Conservation (phyloP, 257 asterid species). For the Thymus quinquecostatus region DNA sequence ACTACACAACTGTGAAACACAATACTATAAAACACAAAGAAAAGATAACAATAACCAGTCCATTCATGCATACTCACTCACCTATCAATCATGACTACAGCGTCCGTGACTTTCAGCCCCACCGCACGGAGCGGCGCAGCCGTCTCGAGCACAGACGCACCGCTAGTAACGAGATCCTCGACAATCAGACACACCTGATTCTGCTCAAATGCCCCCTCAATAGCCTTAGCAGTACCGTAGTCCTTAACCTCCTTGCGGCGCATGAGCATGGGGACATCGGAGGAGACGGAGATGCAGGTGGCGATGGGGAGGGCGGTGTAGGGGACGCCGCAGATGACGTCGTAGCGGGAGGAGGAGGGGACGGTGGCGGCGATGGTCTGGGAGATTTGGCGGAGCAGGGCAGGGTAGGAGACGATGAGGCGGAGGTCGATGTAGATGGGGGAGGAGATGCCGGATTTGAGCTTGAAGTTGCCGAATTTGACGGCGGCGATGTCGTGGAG, state of each 20-base stretch:
- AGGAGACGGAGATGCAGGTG: slow-evolving; percentile 66
- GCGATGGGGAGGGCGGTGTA: slow-evolving; percentile 98
- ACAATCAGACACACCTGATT: slow-evolving; percentile 71
- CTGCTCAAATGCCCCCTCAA: slow-evolving; percentile 68
- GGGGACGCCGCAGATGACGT: slow-evolving; percentile 91
- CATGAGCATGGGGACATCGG: slow-evolving; percentile 86
- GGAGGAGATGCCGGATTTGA: slow-evolving; percentile 91
- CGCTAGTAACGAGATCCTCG: slow-evolving; percentile 96
- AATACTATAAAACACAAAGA: not conserved
- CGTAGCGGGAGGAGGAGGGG: slow-evolving; percentile 64
- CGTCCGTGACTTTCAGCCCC: slow-evolving; percentile 84
- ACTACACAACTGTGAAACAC: not conserved
- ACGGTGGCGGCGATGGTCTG: slow-evolving; percentile 58
- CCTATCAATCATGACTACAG: slow-evolving; percentile 97
- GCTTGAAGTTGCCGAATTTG: slow-evolving; percentile 90
- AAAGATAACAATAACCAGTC: too few relatives aligned
- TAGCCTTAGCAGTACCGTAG: slow-evolving; percentile 87
- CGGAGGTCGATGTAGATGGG: slow-evolving; percentile 99
- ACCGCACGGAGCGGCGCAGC: slow-evolving; percentile 84
- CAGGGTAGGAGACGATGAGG: slow-evolving; percentile 84
- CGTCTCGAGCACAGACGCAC: slow-evolving; percentile 91
- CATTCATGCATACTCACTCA: slow-evolving; percentile 23
- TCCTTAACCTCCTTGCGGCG: slow-evolving; percentile 95
- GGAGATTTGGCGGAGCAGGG: slow-evolving; percentile 78
- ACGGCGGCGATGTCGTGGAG: slow-evolving; percentile 96